Evolutionary conservation across 2,329 filamentous ascomycete species (phyloP), one percentile per base, ranked within the genome.

Genomic region (Hypoxylon sp.): DNA sequence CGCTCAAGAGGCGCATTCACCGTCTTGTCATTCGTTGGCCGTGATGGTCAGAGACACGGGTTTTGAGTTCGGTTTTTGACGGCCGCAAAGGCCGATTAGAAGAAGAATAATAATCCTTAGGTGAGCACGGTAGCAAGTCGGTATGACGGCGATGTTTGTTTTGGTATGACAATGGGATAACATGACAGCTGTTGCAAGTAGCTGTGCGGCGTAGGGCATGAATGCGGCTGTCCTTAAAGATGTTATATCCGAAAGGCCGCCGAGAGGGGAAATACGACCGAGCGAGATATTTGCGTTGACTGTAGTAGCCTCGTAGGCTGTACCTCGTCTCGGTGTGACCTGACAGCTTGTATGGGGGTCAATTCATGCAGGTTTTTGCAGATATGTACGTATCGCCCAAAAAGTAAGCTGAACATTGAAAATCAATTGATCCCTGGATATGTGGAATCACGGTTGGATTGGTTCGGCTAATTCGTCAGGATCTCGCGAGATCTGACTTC

Each of bases 401-500:
- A 49, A 8, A 51, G 59, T 60, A 66, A 62, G 62, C 48, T 62
- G 46, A 51, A 44, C 17, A 22, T 44, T 11, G 14, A 11, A 22
- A 22, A 48, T 35, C 37, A 40, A 51, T 49, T 60, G 57, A 57
- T 55, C 10, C 53, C 50, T 44, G 25, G 25, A 27, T 27, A 27
- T 27, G 50, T 50, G 49, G 35, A 53, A 33, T 57, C 33, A 31
- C 37, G 17, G 30, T 44, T 35, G 37, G 54, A 66, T 64, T 69
- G 69, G 69, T 40, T 69, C 69, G 66, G 63, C 58, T 71, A 67
- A 46, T 49, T 44, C 61, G 50, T 61, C 10, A 69, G 66, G 69
- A 71, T 71, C 69, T 71, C 55, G 66, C 61, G 46, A 63, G 61
- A 67, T 69, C 66, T 71, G 57, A 67, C 59, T 60, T 55, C 42